phyloP scores from a whole-genome alignment of 2,329 filamentous ascomycete genomes.

The Xylaria sp. region DNA sequence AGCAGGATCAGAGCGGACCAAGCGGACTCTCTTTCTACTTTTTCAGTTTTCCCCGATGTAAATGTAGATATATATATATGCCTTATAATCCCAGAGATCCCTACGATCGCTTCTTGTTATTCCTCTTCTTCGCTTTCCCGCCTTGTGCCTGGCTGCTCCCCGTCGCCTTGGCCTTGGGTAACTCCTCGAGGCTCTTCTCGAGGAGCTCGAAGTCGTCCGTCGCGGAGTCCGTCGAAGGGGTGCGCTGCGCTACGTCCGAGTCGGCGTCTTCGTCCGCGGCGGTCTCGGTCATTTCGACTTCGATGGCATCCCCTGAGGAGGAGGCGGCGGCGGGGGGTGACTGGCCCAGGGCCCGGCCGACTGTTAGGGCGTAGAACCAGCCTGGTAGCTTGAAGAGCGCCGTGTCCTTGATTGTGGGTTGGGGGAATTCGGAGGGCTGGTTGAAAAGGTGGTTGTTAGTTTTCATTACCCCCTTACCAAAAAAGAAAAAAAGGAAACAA shows the following conservation, averaged over 20 bases:
- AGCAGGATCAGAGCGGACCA: too few relatives aligned
- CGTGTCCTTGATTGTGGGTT: constrained; percentile 83
- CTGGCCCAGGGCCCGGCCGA: constrained; percentile 62
- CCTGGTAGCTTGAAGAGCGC: constrained; percentile 82
- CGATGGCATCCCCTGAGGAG: constrained; percentile 48
- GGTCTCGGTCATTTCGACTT: constrained; percentile 53
- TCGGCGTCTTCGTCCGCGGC: constrained; percentile 58
- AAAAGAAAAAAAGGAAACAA: neutral
- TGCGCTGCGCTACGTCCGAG: constrained; percentile 58
- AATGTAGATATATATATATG: neutral
- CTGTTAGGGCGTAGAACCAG: constrained; percentile 72
- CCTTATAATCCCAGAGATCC: neutral
- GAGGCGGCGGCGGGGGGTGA: constrained; percentile 35
- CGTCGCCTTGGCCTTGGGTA: constrained; percentile 63
- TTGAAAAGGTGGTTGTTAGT: constrained; percentile 21
- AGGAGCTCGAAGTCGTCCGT: constrained; percentile 70
- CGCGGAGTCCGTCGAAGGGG: constrained; percentile 67
- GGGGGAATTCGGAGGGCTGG: constrained; percentile 80
- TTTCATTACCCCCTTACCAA: neutral
- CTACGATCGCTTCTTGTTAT: constrained; percentile 64
- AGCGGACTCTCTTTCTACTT: neutral
- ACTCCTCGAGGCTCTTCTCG: constrained; percentile 68
- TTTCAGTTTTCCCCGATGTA: too few relatives aligned
- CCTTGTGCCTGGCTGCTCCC: constrained; percentile 57
- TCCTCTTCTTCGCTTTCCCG: constrained; percentile 63